Conservation (phyloP, 768 basidiomycete genomes). For the Suillus subluteus region DNA sequence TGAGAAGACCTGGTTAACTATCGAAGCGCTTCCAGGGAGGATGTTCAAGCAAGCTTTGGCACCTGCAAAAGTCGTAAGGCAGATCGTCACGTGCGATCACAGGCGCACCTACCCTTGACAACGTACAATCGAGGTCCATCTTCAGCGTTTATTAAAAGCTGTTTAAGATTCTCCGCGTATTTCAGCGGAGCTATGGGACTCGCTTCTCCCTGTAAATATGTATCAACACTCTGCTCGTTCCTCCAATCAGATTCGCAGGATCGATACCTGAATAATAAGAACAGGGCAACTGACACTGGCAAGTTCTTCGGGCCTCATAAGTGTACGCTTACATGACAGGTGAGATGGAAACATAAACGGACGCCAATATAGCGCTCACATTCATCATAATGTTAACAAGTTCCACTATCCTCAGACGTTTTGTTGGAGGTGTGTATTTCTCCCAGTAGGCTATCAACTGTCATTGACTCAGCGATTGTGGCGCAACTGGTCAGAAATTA, state of each 20-base stretch:
- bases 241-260: neutral
- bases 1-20: slow-evolving; percentile 63
- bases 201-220: slow-evolving; percentile 54
- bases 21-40: slow-evolving; percentile 56
- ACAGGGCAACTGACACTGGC: slow-evolving; percentile 64
- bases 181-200: slow-evolving; percentile 56
- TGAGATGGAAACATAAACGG: neutral
- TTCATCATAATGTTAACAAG: slow-evolving; percentile 61
- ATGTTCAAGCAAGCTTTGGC: slow-evolving; percentile 59
- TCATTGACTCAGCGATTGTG: slow-evolving; percentile 17
- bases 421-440: slow-evolving; percentile 53
- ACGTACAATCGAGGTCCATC: slow-evolving; percentile 56
- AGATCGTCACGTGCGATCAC: slow-evolving; percentile 1
- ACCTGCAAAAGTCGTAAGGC: slow-evolving; percentile 40
- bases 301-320: slow-evolving; percentile 50
- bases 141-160: slow-evolving; percentile 50
- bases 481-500: slow-evolving; percentile 10
- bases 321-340: slow-evolving; percentile 49
- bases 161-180: slow-evolving; percentile 57
- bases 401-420: slow-evolving; percentile 55
- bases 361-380: slow-evolving; percentile 40
- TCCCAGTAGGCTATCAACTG: slow-evolving; percentile 75
- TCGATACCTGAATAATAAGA: slow-evolving; percentile 64
- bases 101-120: slow-evolving; percentile 57
- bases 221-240: slow-evolving; percentile 10